Evolutionary conservation across 768 basidiomycete genomes (phyloP).

Genomic region (Coprinopsis sp.): DNA sequence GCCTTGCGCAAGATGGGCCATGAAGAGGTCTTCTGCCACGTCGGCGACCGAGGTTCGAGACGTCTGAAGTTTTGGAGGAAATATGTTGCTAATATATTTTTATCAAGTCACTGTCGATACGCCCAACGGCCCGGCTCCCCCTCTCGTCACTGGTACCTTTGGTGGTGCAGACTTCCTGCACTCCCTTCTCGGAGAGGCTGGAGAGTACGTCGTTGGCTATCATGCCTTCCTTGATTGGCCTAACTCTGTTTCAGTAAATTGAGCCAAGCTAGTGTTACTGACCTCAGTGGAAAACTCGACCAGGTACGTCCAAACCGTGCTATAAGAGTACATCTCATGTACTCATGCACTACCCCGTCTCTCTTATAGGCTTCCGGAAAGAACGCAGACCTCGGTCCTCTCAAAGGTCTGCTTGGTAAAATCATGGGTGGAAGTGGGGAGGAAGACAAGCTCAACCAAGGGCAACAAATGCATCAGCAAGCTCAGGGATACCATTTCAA

Average conservation of each 20-base stretch:
- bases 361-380: conserved; percentile 24
- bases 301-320: conserved; percentile 21
- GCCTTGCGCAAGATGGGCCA: conserved; percentile 67
- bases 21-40: conserved; percentile 71
- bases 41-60: conserved; percentile 53
- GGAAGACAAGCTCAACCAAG: conserved; percentile 47
- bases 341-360: too few relatives aligned
- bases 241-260: conserved; percentile 36
- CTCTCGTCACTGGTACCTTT: conserved; percentile 67
- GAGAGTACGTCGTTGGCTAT: conserved; percentile 39
- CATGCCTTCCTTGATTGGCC: not conserved
- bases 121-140: conserved; percentile 51
- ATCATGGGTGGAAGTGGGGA: conserved; percentile 40
- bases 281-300: conserved; percentile 48
- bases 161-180: conserved; percentile 66
- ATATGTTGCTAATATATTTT: conserved; percentile 13
- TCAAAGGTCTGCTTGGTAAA: conserved; percentile 45
- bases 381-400: conserved; percentile 28
- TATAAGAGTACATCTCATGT: not conserved
- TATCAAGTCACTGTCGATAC: conserved; percentile 47
- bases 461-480: conserved; percentile 49
- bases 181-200: conserved; percentile 60
- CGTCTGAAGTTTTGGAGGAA: not conserved
- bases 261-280: conserved; percentile 58
- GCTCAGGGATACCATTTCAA: conserved; percentile 59